Percentiles rank a stretch among this genome's conserved stretches.
These are phyloP conservation scores for Solanum tarijense DNA, from an alignment of 257 asterid species.

Conservation along the genomic window DNA sequence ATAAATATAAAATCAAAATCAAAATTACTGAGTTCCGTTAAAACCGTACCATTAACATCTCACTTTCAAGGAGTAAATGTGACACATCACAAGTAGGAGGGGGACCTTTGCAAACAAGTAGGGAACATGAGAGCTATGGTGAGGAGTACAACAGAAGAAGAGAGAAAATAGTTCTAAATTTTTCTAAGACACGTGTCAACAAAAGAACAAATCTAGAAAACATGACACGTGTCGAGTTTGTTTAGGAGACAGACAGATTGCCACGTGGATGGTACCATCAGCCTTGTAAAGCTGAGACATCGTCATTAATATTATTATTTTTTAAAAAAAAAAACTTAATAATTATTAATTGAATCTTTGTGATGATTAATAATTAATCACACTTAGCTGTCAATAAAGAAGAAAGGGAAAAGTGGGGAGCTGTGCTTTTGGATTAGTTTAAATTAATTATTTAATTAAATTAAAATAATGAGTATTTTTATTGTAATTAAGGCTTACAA, in stretches of 20 bases:
- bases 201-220: not conserved
- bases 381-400: slow-evolving; percentile 14
- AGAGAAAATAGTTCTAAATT: not conserved
- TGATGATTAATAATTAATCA: not conserved
- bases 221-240: slow-evolving; percentile 5
- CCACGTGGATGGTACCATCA: slow-evolving; percentile 17
- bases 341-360: not conserved
- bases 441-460: not conserved
- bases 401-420: not conserved
- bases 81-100: not conserved
- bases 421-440: not conserved
- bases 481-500: not conserved
- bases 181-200: slow-evolving; percentile 8
- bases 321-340: not conserved
- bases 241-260: not conserved
- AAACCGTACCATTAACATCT: rapidly evolving
- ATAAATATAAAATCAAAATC: not conserved
- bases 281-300: slow-evolving; percentile 21
- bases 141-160: not conserved
- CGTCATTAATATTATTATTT: not conserved
- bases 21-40: not conserved
- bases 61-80: not conserved
- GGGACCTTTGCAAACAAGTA: not conserved
- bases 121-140: not conserved
- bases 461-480: not conserved